A percentile compares a stretch with the other conserved stretches of the same genome.
Evolutionary conservation across 2,329 filamentous ascomycete genomes (phyloP).

Genomic region (Amphichorda felina): DNA sequence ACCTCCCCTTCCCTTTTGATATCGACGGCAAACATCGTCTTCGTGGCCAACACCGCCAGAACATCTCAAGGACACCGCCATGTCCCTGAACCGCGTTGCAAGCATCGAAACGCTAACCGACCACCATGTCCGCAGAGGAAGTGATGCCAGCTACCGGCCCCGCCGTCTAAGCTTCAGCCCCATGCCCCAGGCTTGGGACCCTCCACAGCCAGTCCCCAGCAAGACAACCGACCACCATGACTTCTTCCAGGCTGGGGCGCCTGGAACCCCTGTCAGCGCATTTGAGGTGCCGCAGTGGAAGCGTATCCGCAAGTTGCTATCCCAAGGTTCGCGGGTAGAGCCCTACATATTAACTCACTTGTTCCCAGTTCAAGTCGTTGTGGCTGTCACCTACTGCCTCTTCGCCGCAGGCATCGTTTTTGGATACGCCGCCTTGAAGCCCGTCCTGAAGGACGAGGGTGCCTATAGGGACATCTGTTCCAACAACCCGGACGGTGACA

Average conservation of each 20-base stretch:
- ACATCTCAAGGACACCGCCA: too few species aligned
- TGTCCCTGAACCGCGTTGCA: conserved; percentile 40
- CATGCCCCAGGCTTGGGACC: conserved; percentile 38
- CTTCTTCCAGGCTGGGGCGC: background rate
- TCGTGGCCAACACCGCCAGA: too few species aligned
- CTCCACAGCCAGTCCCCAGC: conserved; percentile 11
- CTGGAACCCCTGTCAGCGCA: conserved; percentile 31
- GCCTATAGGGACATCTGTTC: conserved; percentile 56
- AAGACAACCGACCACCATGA: conserved; percentile 3
- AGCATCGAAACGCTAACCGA: conserved; percentile 41
- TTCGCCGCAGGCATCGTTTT: conserved; percentile 72
- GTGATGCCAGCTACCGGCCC: conserved; percentile 32
- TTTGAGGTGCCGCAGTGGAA: conserved; percentile 44
- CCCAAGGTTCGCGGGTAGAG: too few species aligned
- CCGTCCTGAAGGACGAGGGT: conserved; percentile 61
- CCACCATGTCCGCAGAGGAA: conserved; percentile 21
- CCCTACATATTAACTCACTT: background rate
- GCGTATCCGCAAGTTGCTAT: conserved; percentile 33
- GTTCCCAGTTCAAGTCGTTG: conserved; percentile 14
- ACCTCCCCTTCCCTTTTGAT: too few species aligned
- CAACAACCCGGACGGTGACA: conserved; percentile 12
- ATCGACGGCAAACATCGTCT: too few species aligned
- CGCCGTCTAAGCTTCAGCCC: conserved; percentile 43
- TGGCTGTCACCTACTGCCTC: conserved; percentile 38
- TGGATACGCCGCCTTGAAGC: conserved; percentile 77